phyloP scores from a whole-genome alignment of 1,139 yeast species.

The Geotrichum fermentans region DNA sequence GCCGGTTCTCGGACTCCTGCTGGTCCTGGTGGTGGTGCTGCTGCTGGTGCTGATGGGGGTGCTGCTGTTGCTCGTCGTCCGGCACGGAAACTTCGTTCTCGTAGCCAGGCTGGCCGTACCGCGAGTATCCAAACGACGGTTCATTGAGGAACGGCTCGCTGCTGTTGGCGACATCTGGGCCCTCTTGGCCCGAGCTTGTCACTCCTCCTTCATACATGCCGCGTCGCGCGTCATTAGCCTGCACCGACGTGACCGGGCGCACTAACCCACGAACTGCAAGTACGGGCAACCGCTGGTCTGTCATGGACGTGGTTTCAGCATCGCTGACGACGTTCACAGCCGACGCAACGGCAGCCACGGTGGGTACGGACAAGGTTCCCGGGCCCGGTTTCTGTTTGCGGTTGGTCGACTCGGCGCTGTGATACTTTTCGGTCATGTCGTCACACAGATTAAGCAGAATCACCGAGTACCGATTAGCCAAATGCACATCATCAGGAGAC shows the following conservation, averaged over 20 bases:
- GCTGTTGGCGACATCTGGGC: not conserved
- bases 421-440: slow-evolving; percentile 37
- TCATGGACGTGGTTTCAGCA: slow-evolving; percentile 5
- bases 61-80: not conserved
- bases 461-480: slow-evolving; percentile 75
- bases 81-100: not conserved
- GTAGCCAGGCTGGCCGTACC: not conserved
- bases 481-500: slow-evolving; percentile 83
- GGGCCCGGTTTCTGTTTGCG: not conserved
- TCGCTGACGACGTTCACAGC: slow-evolving; percentile 1
- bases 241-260: not conserved
- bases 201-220: not conserved
- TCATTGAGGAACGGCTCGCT: not conserved
- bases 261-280: slow-evolving; percentile 11
- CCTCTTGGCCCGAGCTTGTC: not conserved
- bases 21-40: slow-evolving; percentile 11
- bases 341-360: slow-evolving; percentile 1
- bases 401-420: slow-evolving; percentile 5
- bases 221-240: not conserved
- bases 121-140: slow-evolving; percentile 6
- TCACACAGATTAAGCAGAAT: slow-evolving; percentile 73
- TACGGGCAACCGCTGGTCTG: slow-evolving; percentile 14
- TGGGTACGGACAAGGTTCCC: not conserved
- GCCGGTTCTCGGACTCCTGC: not conserved
- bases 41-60: slow-evolving; percentile 15